Base-by-base conservation (phyloP, 352 stramenopile genomes). In the Phytopythium oedochilum region DNA sequence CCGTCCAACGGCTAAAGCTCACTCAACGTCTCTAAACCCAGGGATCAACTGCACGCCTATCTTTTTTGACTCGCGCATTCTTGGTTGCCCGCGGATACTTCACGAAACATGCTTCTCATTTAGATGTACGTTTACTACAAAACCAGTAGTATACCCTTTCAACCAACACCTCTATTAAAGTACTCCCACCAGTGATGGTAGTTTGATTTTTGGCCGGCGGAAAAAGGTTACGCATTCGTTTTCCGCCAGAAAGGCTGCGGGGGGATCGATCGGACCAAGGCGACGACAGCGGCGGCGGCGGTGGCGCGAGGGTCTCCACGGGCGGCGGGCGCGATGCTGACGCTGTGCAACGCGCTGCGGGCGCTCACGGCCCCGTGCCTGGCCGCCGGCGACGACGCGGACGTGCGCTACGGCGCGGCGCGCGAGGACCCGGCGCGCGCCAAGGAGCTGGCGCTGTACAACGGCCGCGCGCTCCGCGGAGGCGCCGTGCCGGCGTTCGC, bases 301-400 rank as follows among this genome's bases (percentile, higher is more conserved):
- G 34, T 18, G 36, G 14, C 36, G 29, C 29, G 29, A 32, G 36
- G 18, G 36, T n/a, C 34, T 5, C 34, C 6, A 20, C 17, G 15
- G 38, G n/a, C 18, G 39, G 11, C 10, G 14, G 40, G 40, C 48
- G 39, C 43, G 34, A 74, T 77, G 70, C 63, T 60, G 43, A 52
- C 60, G 26, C 53, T 86, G 56, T 86, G 75, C 61, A 61, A 74
- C 44, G 65, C 71, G 14, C 56, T 86, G 35, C 68, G 57, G 38
- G 49, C 68, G 40, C 61, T 86, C 34, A 67, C 72, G 35, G 57
- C 60, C 45, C 49, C 58, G 11, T 86, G 75, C 43, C 60, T 72
- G 34, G 45, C 65, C 32, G 40, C 59, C 18, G 45, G 60, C 7
- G 71, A 80, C 15, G 77, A 76, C 36, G 69, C 71, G 34, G 51